Conservation (phyloP, 768 basidiomycete species). For the Trametes meyenii region DNA sequence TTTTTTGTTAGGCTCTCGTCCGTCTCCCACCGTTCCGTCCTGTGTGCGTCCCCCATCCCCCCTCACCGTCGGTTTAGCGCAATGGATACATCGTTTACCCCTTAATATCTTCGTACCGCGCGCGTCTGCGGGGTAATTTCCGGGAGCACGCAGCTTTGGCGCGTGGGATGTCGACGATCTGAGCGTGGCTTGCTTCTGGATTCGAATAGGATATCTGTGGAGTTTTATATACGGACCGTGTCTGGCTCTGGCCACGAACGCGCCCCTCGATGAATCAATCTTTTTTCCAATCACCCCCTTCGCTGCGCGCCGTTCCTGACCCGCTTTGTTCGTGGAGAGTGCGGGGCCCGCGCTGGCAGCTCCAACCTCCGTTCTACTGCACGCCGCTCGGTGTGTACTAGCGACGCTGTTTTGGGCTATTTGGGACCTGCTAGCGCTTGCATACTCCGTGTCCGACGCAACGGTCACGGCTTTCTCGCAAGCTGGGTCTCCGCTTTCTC, state of each 20-base stretch:
- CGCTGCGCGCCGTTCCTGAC: conserved; percentile 13
- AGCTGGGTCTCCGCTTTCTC: conserved; percentile 8
- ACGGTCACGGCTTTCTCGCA: conserved; percentile 2
- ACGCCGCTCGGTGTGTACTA: not conserved
- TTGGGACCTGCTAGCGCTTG: conserved; percentile 13
- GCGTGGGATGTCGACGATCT: conserved; percentile 13
- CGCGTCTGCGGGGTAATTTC: conserved; percentile 1
- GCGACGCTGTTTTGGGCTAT: conserved; percentile 11
- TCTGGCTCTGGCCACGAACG: conserved; percentile 1
- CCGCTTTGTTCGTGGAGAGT: conserved; percentile 5
- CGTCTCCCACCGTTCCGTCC: not conserved
- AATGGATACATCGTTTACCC: conserved; percentile 5
- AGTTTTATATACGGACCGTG: not conserved
- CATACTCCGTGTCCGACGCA: not conserved
- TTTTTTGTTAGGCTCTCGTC: conserved; percentile 8
- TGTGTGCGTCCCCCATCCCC: not conserved
- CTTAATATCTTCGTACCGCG: not conserved
- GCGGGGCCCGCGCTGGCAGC: conserved; percentile 7
- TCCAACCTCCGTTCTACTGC: not conserved
- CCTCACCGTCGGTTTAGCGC: not conserved
- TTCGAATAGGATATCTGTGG: not conserved
- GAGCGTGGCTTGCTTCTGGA: conserved; percentile 7
- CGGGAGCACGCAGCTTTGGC: conserved; percentile 6
- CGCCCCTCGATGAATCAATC: conserved; percentile 12
- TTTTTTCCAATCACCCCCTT: not conserved